Evolutionary conservation across 306 rosid species (phyloP), one percentile per base, ranked within the genome.

Genomic region (Vachellia pachyceras): DNA sequence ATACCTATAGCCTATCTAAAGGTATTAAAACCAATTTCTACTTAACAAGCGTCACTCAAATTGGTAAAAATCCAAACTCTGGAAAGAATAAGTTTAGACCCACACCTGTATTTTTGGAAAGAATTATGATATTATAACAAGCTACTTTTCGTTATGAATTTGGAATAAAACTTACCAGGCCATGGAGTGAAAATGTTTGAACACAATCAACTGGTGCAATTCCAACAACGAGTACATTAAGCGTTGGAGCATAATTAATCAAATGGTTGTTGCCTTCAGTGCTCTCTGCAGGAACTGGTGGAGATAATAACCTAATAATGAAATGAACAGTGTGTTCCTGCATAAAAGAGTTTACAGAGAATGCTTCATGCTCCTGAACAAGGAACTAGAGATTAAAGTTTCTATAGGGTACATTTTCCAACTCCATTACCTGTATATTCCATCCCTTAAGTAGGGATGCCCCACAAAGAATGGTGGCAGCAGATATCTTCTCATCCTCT

Each of bases 291-390:
- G 97, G 98, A 86, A 89, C 81, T 5, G 92, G 94, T 64, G 98
- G 98, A 78, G 98, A 92, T 77, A 93, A 75, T 77, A 95, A 86
- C 86, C 94, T 92, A 73, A 90, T 92, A 70, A 95, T 93, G 82
- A 89, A 93, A 77, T 89, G 88, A 85, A 89, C 94, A 52, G 98
- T 88, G 65, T 95, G 97, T 79, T 95, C 99, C 99, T 95, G 97
- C 90, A 87, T 61, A 45, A 81, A 80, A 86, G 46, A 18, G 10
- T 39, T 25, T 29, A 50, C 46, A 40, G 46, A 49, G 68, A 66
- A 77, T 60, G 49, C 42, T 77, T 69, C 41, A 75, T 11, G 23
- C 41, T 42, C 64, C 73, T 64, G 44, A 69, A 71, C 68, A 79
- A 78, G 80, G 79, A n/a, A 42, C 29, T 20, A 69, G 10, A 69